Conservation (phyloP, 2,329 filamentous ascomycete genomes). For the Diaporthe amygdali region DNA sequence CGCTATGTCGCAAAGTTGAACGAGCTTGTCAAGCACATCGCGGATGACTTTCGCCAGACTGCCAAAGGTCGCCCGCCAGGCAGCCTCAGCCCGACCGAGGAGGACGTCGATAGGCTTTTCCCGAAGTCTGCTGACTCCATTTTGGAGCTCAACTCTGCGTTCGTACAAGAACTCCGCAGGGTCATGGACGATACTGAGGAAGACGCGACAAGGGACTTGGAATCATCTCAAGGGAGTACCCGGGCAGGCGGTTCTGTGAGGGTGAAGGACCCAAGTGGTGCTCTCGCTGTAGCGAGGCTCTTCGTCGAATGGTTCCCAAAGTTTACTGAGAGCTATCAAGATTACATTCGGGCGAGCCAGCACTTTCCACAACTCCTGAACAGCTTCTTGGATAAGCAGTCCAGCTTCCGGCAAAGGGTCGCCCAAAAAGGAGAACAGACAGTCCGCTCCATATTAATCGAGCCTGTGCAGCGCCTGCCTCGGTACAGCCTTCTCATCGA, state of each 20-base stretch:
- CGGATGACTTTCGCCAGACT: conserved; percentile 77
- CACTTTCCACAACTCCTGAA: conserved; percentile 84
- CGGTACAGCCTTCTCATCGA: conserved; percentile 97
- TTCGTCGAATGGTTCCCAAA: conserved; percentile 92
- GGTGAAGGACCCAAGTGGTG: conserved; percentile 76
- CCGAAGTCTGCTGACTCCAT: conserved; percentile 82
- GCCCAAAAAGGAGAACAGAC: conserved; percentile 87
- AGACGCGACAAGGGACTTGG: conserved; percentile 78
- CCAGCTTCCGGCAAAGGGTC: conserved; percentile 81
- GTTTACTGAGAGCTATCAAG: conserved; percentile 88
- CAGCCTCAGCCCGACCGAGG: conserved; percentile 74
- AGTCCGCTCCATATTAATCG: conserved; percentile 89
- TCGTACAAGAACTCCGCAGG: conserved; percentile 76
- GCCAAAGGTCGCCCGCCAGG: conserved; percentile 62
- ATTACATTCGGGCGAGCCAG: conserved; percentile 91
- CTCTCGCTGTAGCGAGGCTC: conserved; percentile 77
- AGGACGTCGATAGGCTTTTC: conserved; percentile 79
- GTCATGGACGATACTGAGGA: conserved; percentile 85
- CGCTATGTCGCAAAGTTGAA: conserved; percentile 89
- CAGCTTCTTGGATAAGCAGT: conserved; percentile 78
- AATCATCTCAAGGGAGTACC: conserved; percentile 55
- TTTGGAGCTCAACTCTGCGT: conserved; percentile 79
- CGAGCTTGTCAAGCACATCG: conserved; percentile 81
- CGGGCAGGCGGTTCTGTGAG: conserved; percentile 49
- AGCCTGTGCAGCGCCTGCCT: conserved; percentile 92